These are phyloP conservation scores for Zygoascus hellenicus DNA, from an alignment of 1,139 yeast genomes.

Conservation along the genomic window DNA sequence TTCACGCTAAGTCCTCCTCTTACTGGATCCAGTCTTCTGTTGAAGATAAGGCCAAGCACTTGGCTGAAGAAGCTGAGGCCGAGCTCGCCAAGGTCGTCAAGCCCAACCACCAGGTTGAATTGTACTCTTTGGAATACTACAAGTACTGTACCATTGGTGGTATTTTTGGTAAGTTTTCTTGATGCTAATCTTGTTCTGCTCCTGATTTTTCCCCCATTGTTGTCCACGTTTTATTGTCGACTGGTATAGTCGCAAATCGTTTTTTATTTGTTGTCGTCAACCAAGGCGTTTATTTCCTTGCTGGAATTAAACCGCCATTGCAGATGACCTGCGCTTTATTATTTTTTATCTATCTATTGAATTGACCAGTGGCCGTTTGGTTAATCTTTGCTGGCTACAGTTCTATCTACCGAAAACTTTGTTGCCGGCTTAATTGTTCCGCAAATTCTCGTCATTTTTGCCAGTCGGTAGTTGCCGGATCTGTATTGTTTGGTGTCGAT, in stretches of 20 bases:
- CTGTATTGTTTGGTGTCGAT: not conserved
- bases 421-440: not conserved
- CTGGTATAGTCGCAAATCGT: not conserved
- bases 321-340: too few relatives aligned
- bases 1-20: constrained; percentile 20
- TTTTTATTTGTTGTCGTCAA: not conserved
- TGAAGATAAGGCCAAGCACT: constrained; percentile 30
- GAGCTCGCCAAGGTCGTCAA: constrained; percentile 32
- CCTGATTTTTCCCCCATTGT: not conserved
- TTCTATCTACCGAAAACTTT: not conserved
- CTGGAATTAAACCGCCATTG: too few relatives aligned
- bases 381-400: too few relatives aligned
- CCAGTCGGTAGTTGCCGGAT: constrained; percentile 6
- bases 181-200: not conserved
- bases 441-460: not conserved
- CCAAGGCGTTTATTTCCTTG: too few relatives aligned
- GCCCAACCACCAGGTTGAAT: constrained; percentile 38
- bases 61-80: constrained; percentile 27
- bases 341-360: too few relatives aligned
- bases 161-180: constrained; percentile 39
- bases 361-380: too few relatives aligned
- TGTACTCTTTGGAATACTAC: constrained; percentile 68
- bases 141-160: constrained; percentile 88
- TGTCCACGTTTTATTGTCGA: not conserved
- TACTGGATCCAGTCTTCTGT: constrained; percentile 33